These are phyloP conservation scores for Ilex asprella DNA, from an alignment of 257 asterid genomes.

Conservation along the genomic window DNA sequence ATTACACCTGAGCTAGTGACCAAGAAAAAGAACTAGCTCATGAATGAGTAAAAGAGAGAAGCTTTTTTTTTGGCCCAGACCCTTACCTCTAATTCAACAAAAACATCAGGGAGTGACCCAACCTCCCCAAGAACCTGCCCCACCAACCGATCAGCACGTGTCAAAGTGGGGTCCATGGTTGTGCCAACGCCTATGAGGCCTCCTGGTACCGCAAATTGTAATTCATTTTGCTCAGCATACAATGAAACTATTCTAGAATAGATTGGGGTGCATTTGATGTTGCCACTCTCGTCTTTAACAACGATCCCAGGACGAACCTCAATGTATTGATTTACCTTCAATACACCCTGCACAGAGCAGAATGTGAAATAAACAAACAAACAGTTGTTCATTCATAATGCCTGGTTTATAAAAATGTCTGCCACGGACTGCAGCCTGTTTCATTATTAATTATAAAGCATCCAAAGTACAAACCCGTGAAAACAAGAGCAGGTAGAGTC, in stretches of 20 bases:
- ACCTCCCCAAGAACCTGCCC: constrained; percentile 99
- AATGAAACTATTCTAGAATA: constrained; percentile 88
- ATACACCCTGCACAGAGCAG: constrained; percentile 68
- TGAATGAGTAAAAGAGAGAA: too few relatives aligned
- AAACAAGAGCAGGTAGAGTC: too few relatives aligned
- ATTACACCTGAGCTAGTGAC: too few relatives aligned
- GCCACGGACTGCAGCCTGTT: too few relatives aligned
- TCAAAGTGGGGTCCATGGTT: constrained; percentile 96
- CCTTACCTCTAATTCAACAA: constrained; percentile 79
- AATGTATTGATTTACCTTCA: constrained; percentile 76
- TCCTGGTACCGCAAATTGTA: constrained; percentile 98
- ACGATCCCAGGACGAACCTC: constrained; percentile 99
- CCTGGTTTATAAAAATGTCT: too few relatives aligned
- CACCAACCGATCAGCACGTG: constrained; percentile 98
- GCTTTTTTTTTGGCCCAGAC: background rate
- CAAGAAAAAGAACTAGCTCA: too few relatives aligned
- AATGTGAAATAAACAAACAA: background rate
- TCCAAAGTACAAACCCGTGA: too few relatives aligned
- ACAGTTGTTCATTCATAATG: too few relatives aligned
- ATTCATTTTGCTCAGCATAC: constrained; percentile 88
- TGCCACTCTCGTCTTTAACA: constrained; percentile 83
- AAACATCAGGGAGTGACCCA: constrained; percentile 93
- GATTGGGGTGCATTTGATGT: constrained; percentile 86
- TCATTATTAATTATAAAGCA: too few relatives aligned
- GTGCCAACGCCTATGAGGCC: constrained; percentile 99